phyloP scores from a whole-genome alignment of 2,329 filamentous ascomycete species.

The Talaromyces sp. region DNA sequence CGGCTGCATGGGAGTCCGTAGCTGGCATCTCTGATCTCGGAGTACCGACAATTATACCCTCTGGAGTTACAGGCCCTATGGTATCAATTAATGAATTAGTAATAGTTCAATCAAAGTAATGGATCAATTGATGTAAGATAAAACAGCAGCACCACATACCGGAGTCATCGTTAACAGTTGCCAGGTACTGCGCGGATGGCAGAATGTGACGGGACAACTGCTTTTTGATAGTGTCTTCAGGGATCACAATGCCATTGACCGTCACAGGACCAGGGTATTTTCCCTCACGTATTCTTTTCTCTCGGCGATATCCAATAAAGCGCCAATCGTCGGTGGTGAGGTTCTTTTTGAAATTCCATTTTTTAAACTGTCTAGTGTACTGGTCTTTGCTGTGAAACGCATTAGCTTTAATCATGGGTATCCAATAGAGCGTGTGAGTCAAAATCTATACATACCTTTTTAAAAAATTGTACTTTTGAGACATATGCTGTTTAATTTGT shows the following conservation, averaged over 20 bases:
- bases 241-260: constrained; percentile 12
- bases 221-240: constrained; percentile 19
- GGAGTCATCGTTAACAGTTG: neutral
- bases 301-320: constrained; percentile 14
- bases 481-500: constrained; percentile 14
- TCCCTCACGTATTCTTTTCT: constrained; percentile 16
- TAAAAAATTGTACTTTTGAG: constrained; percentile 11
- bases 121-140: no score
- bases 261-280: constrained; percentile 15
- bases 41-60: constrained; percentile 14
- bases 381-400: constrained; percentile 16
- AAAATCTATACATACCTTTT: no score
- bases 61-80: constrained; percentile 14
- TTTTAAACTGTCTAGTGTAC: constrained; percentile 21
- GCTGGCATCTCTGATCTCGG: constrained; percentile 9
- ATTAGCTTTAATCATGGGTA: no score
- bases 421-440: no score
- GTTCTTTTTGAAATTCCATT: constrained; percentile 24
- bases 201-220: constrained; percentile 16
- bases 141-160: constrained; percentile 12
- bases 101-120: no score
- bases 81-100: constrained; percentile 6
- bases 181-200: constrained; percentile 11
- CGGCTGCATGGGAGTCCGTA: neutral
- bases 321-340: constrained; percentile 17